Evolutionary conservation across 73 alveolate species (phyloP).

Genomic region (Halteria grandinella): DNA sequence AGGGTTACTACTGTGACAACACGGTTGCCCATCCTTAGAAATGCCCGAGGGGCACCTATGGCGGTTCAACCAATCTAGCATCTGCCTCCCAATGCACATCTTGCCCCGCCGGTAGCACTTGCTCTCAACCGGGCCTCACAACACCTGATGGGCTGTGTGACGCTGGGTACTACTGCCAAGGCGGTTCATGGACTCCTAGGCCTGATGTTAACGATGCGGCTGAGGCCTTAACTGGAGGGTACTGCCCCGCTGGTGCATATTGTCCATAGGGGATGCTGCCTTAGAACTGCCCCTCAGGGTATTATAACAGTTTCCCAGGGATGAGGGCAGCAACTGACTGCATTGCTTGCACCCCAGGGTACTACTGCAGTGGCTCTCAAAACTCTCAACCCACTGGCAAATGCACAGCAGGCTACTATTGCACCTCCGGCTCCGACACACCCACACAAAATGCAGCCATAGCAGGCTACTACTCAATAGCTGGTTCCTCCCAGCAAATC

Average conservation of each 20-base stretch:
- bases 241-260: constrained; percentile 63
- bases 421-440: constrained; percentile 49
- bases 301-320: constrained; percentile 76
- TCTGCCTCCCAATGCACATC: constrained; percentile 26
- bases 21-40: constrained; percentile 55
- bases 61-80: constrained; percentile 42
- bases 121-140: constrained; percentile 52
- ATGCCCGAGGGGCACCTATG: constrained; percentile 71
- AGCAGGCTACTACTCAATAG: constrained; percentile 68
- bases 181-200: constrained; percentile 29
- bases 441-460: constrained; percentile 22
- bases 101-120: constrained; percentile 64
- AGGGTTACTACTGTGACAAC: constrained; percentile 71
- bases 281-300: constrained; percentile 75
- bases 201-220: constrained; percentile 46
- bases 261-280: constrained; percentile 50
- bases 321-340: constrained; percentile 65
- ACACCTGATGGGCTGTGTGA: constrained; percentile 48
- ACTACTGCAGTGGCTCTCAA: constrained; percentile 69
- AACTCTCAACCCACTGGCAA: constrained; percentile 56
- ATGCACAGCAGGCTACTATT: constrained; percentile 73
- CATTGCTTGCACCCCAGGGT: constrained; percentile 77
- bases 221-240: constrained; percentile 26
- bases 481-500: constrained; percentile 60
- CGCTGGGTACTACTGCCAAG: constrained; percentile 57